phyloP scores from a whole-genome alignment of 1,284 basidiomycete genomes.

The Sanghuangporus weigelae region DNA sequence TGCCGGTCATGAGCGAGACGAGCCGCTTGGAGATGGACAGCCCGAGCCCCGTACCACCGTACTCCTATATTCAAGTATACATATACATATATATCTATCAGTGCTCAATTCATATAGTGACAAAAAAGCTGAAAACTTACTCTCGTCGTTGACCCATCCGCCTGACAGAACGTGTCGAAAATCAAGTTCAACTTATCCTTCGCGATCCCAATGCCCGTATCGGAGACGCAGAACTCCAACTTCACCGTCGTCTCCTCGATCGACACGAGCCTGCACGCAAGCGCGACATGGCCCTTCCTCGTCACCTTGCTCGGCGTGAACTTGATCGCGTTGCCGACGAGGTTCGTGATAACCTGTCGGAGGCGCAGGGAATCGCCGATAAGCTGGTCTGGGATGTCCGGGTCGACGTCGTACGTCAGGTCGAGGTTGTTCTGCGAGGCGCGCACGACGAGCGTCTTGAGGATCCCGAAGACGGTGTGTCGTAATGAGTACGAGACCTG shows the following conservation, averaged over 20 bases:
- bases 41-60: constrained; percentile 97
- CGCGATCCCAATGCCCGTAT: constrained; percentile 98
- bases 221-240: constrained; percentile 95
- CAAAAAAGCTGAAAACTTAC: constrained; percentile 36
- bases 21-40: constrained; percentile 93
- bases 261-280: constrained; percentile 78
- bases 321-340: constrained; percentile 94
- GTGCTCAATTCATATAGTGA: constrained; percentile 15
- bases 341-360: constrained; percentile 91
- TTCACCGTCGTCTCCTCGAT: constrained; percentile 77
- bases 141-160: constrained; percentile 90
- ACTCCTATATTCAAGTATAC: constrained; percentile 57
- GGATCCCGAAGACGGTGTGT: constrained; percentile 93
- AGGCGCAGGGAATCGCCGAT: constrained; percentile 95
- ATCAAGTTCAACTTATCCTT: constrained; percentile 98
- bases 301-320: constrained; percentile 82
- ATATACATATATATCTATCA: not conserved
- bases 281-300: constrained; percentile 85
- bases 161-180: constrained; percentile 99
- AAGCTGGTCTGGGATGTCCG: constrained; percentile 93
- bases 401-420: constrained; percentile 94
- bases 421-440: constrained; percentile 98
- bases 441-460: constrained; percentile 97
- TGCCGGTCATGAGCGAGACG: constrained; percentile 96
- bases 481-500: constrained; percentile 97